Evolutionary conservation across 371 early-diverging fungal genomes (phyloP), one percentile per base, ranked within the genome.

Genomic region (Syncephalis plumigaleata): DNA sequence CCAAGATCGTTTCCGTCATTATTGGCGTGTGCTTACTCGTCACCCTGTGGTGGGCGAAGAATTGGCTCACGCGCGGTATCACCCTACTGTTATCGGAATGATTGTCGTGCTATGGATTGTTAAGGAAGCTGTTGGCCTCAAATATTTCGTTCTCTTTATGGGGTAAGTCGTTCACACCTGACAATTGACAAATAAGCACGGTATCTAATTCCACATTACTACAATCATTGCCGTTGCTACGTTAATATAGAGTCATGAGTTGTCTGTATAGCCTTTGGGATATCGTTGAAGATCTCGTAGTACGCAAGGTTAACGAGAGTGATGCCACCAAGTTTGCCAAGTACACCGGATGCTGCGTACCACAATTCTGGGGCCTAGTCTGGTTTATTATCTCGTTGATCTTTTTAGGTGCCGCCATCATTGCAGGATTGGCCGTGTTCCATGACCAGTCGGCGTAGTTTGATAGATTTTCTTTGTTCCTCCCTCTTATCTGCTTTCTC

Each of bases 221-320:
- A 26, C 11, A 17, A 22, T n/a, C 11, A 13, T 49, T 42, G 22
- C 21, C 16, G 39, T 46, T 42, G n/a, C 36, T 31, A 45, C 25
- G 37, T 42, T 38, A 36, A 22, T 24, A 20, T 56, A 76, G 87
- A 40, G 82, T 84, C 31, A 92, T 95, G 96, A 79, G 78, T 2
- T 79, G 85, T 21, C 66, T 89, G 21, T 91, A 95, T 57, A 73
- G 82, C 50, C 71, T 91, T 13, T 88, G 90, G 81, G 96, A 95
- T 68, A 91, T 93, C 53, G 57, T 93, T 45, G 93, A 95, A 47
- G 91, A 91, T 67, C 66, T 93, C 5, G 77, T 95, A 3, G 67
- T 81, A 49, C 65, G 90, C 36, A 88, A 89, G 63, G 80, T 84
- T 15, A 83, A 91, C 60, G 87, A 86, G 50, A 83, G 84, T n/a